phyloP scores from a whole-genome alignment of 129 eudicot species.

The Flaveria ramosissima region DNA sequence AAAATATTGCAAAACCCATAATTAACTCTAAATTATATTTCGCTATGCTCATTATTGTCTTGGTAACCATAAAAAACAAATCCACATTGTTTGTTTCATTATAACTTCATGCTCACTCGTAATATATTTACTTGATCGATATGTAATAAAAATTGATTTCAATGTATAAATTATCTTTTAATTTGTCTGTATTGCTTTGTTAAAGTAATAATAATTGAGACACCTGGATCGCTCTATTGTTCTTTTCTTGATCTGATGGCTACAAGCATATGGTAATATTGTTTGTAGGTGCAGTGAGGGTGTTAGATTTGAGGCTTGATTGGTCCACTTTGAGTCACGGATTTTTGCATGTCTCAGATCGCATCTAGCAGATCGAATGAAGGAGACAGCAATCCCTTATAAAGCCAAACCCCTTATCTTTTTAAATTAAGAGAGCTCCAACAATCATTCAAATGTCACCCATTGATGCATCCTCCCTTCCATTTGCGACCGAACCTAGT shows the following conservation, averaged over 20 bases:
- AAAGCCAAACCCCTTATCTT: neutral
- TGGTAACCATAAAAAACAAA: no score
- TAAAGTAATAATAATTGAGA: no score
- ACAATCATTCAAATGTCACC: neutral
- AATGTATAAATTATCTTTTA: no score
- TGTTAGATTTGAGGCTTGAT: neutral
- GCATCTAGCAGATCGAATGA: neutral
- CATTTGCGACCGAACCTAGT: slow-evolving; percentile 2
- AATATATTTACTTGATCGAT: no score
- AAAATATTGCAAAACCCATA: no score
- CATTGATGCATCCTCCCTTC: neutral
- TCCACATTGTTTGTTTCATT: no score
- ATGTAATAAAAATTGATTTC: no score
- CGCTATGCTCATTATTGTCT: no score
- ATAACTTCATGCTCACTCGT: no score
- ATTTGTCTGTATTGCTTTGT: no score
- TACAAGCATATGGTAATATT: neutral
- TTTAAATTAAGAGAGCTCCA: neutral
- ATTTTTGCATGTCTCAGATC: neutral
- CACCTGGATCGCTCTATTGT: neutral
- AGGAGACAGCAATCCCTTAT: no score
- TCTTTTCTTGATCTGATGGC: neutral
- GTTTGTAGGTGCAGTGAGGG: neutral
- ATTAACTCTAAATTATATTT: no score
- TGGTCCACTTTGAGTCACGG: neutral